Base-by-base conservation (phyloP, 108 stramenopile genomes). In the Cyclostephanos invisitatus region DNA sequence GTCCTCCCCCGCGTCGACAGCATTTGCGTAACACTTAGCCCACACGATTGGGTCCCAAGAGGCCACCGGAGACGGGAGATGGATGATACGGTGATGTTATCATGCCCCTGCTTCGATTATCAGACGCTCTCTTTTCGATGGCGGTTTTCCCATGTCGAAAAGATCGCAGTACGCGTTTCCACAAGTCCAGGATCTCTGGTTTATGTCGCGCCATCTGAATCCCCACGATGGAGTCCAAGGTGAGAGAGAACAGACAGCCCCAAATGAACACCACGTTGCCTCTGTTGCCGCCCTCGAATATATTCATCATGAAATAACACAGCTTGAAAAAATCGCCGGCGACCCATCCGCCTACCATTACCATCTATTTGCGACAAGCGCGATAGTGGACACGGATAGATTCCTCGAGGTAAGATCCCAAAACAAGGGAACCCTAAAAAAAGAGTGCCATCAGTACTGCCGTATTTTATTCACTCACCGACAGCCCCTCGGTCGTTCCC, bases 261-360 rank as follows among this genome's bases (percentile, higher is more conserved):
- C 72, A 60, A 48, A 67, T 55, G 57, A 80, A 80, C 7, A 80
- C 72, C 59, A 62, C 64, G 47, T 69, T 73, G 18, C 79, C 79
- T 35, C 55, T 60, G 21, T 58, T 59, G 46, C 54, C 79, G 28
- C 66, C 68, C 9, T 65, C 64, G 17, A 74, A 64, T 68, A 69
- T 64, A 18, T 67, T 60, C 21, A 68, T 27, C 29, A 73, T 32
- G 35, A 80, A 80, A 49, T 80, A 80, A 37, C 68, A 80, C 17
- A 80, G 53, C 42, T 80, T 80, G 60, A 80, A 63, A 42, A 80
- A 70, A 54, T 80, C 79, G 7, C 79, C 79, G 8, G 67, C 27
- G 0, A 80, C 61, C 79, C 79, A 80, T 40, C 79, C 79, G 8
- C 67, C 72, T 4, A 80, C 79, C 79, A 80, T 80, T 3, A 80